Evolutionary conservation across 140 eudicot species (phyloP), one percentile per base, ranked within the genome.

Genomic region (Erigeron philadelphicus): DNA sequence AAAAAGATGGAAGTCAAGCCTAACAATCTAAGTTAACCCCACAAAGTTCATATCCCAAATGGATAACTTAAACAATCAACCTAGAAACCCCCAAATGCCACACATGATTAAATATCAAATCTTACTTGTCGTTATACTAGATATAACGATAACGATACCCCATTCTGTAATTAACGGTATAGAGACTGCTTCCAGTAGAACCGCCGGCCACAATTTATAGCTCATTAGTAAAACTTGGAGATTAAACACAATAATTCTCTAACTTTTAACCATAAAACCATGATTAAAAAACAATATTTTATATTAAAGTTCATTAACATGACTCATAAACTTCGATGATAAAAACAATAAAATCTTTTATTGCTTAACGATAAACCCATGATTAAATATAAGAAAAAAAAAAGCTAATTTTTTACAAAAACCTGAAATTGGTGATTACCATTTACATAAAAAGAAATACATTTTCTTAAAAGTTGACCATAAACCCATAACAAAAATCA

Each of bases 1-100:
- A 70, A 50, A 70, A 63, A 76, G 45, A 70, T 64, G 72, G 55
- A 71, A 64, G 67, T 64, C 68, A 64, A 70, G 55, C 76, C 76
- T 44, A 54, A 44, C 61, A 52, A 68, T 75, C 45, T 50, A 76
- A 61, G 75, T 76, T 75, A 69, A 59, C 50, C 59, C 56, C 38
- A 52, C 70, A 61, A 56, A 41, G 35, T 69, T 42, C 57, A 68
- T 49, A 8, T 61, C 59, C 66, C 63, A 50, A 70, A 76, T 76
- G 35, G 60, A 56, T 16, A 66, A 66, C 35, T 54, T 10, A 54
- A 48, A 61, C 61, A 48, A 40, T 31, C 13, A 17, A 62, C 63
- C 52, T 54, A 47, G 12, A 18, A 62, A 76, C 50, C 23, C 31
- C 47, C 69, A 50, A 70, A 17, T n/a, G 38, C 70, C 76, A 63